phyloP scores from a whole-genome alignment of 495 filamentous ascomycete genomes.

The Daldinia loculata region DNA sequence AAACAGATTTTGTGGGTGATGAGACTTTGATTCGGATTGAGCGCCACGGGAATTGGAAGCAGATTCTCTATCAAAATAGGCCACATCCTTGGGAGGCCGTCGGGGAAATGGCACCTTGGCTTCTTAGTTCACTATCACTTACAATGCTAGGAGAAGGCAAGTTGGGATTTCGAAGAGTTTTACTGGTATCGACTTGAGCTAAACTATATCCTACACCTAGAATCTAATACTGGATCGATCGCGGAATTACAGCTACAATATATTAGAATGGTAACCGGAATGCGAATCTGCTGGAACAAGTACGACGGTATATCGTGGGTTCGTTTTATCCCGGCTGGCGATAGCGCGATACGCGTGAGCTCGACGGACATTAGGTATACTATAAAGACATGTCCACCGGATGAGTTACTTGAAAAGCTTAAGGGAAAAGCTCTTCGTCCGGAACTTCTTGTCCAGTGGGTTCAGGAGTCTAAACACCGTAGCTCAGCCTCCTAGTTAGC shows the following conservation, averaged over 20 bases:
- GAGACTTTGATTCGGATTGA: no score
- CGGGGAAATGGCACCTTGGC: not conserved
- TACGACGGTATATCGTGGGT: not conserved
- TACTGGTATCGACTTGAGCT: not conserved
- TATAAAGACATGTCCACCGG: not conserved
- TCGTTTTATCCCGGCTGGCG: not conserved
- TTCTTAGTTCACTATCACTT: not conserved
- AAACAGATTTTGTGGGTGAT: not conserved
- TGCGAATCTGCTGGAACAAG: not conserved
- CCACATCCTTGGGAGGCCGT: not conserved
- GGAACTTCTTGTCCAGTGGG: not conserved
- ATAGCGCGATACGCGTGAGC: not conserved
- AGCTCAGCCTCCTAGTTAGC: not conserved
- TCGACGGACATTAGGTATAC: not conserved
- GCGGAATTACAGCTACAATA: not conserved
- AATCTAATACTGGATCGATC: not conserved
- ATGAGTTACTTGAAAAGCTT: not conserved
- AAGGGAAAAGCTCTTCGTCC: not conserved
- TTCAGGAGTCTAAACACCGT: not conserved
- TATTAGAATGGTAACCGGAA: not conserved
- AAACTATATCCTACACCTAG: not conserved
- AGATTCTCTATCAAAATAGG: no score
- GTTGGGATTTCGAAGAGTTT: not conserved
- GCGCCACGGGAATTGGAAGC: no score
- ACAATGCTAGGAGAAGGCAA: not conserved